These are phyloP conservation scores for Ogataea pignaliae DNA, from an alignment of 805 yeast genomes.

Conservation along the genomic window DNA sequence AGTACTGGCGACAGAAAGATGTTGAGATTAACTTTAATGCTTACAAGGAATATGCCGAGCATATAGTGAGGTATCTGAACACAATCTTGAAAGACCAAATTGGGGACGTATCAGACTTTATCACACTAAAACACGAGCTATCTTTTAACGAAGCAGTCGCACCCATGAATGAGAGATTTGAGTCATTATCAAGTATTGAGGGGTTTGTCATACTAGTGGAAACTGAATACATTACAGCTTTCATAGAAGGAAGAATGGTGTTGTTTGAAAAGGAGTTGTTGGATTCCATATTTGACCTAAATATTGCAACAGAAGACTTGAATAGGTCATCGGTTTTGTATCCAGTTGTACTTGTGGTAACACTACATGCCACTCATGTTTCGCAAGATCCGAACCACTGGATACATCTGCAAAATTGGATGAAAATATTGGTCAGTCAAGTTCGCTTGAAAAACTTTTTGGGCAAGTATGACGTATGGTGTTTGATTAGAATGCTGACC, in stretches of 20 bases:
- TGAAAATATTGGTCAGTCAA: conserved; percentile 9
- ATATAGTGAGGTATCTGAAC: conserved; percentile 21
- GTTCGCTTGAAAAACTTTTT: conserved; percentile 6
- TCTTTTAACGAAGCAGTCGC: conserved; percentile 15
- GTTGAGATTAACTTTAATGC: neutral
- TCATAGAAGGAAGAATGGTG: conserved; percentile 7
- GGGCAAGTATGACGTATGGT: conserved; percentile 14
- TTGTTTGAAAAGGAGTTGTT: conserved; percentile 16
- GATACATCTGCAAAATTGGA: conserved; percentile 26
- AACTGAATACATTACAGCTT: conserved; percentile 16
- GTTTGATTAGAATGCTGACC: conserved; percentile 14
- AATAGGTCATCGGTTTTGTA: conserved; percentile 11
- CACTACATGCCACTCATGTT: conserved; percentile 15
- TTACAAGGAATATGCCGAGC: conserved; percentile 14
- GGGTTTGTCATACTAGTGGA: conserved; percentile 21
- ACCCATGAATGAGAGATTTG: conserved; percentile 22
- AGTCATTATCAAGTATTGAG: conserved; percentile 15
- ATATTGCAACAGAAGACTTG: conserved; percentile 7
- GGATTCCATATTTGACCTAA: conserved; percentile 10
- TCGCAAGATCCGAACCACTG: conserved; percentile 14
- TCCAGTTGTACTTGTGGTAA: conserved; percentile 14
- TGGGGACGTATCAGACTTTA: conserved; percentile 16
- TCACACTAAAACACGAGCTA: conserved; percentile 16
- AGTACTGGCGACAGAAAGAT: conserved; percentile 13
- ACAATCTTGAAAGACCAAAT: conserved; percentile 18